Percentiles rank a stretch among this genome's conserved stretches.
Conservation (phyloP, 805 yeast genomes). For the Candida saitoana region DNA sequence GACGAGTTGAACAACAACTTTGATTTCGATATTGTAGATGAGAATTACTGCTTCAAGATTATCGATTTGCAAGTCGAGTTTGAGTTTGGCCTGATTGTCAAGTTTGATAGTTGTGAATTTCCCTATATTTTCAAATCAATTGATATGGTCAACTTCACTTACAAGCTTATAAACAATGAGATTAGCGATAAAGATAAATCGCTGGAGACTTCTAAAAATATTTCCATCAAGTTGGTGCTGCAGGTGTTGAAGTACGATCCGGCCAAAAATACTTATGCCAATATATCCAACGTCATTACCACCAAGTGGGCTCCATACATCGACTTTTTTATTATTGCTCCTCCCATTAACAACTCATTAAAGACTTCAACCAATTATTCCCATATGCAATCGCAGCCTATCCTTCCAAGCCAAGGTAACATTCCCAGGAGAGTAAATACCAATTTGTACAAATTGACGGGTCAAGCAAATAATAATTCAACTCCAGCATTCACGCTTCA, state of each 20-base stretch:
- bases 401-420: constrained; percentile 6
- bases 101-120: constrained; percentile 15
- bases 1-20: constrained; percentile 28
- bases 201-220: constrained; percentile 20
- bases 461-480: constrained; percentile 8
- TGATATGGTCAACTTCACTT: constrained; percentile 34
- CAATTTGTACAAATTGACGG: constrained; percentile 15
- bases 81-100: constrained; percentile 24
- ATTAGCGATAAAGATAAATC: constrained; percentile 13
- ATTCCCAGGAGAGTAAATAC: constrained; percentile 18
- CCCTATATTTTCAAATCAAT: constrained; percentile 24
- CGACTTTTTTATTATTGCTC: constrained; percentile 34
- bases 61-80: constrained; percentile 20
- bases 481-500: neutral
- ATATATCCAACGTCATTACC: constrained; percentile 24
- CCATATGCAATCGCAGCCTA: constrained; percentile 20
- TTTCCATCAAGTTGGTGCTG: constrained; percentile 23
- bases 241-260: constrained; percentile 18
- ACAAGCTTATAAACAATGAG: constrained; percentile 30
- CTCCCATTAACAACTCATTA: constrained; percentile 35
- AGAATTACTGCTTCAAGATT: constrained; percentile 20
- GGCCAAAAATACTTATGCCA: constrained; percentile 7
- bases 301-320: constrained; percentile 40
- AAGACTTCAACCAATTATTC: constrained; percentile 22
- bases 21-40: constrained; percentile 6